Conservation (phyloP, 768 basidiomycete species). For the Antrodiella citrinella region DNA sequence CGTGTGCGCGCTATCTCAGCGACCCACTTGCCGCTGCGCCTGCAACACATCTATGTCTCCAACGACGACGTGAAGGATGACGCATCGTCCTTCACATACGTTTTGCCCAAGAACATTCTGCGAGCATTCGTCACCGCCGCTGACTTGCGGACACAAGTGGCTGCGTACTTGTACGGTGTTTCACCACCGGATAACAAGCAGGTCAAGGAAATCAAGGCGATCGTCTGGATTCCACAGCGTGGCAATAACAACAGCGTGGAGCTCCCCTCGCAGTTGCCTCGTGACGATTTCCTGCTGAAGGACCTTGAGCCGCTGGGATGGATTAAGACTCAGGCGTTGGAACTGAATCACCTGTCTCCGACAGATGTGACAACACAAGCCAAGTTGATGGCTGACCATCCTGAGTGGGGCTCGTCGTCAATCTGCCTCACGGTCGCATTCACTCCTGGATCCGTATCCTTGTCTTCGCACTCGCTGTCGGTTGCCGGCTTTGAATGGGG, state of each 20-base stretch:
- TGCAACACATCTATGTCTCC: constrained; percentile 98
- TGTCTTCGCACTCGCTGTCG: constrained; percentile 86
- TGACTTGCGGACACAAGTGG: constrained; percentile 94
- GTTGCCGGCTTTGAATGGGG: constrained; percentile 98
- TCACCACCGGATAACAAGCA: constrained; percentile 95
- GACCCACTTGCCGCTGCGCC: constrained; percentile 89
- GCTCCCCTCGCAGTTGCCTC: constrained; percentile 81
- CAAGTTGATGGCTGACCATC: constrained; percentile 94
- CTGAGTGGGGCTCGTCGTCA: constrained; percentile 89
- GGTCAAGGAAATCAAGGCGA: constrained; percentile 97
- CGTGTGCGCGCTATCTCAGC: constrained; percentile 97
- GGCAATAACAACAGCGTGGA: constrained; percentile 94
- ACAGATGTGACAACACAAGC: constrained; percentile 92
- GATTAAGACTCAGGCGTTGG: constrained; percentile 94
- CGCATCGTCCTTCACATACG: constrained; percentile 88
- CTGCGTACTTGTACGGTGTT: constrained; percentile 86
- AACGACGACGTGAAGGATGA: constrained; percentile 99
- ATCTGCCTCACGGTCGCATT: constrained; percentile 94
- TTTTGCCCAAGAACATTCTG: constrained; percentile 94
- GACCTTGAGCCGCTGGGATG: constrained; percentile 93
- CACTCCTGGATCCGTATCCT: constrained; percentile 94
- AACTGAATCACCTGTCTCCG: constrained; percentile 87
- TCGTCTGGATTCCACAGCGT: constrained; percentile 96
- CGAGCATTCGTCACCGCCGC: constrained; percentile 89
- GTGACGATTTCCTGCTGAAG: constrained; percentile 91